Percentiles rank a stretch among this genome's conserved stretches.
Conservation (phyloP, 768 basidiomycete genomes). For the Hericium rajendrae region DNA sequence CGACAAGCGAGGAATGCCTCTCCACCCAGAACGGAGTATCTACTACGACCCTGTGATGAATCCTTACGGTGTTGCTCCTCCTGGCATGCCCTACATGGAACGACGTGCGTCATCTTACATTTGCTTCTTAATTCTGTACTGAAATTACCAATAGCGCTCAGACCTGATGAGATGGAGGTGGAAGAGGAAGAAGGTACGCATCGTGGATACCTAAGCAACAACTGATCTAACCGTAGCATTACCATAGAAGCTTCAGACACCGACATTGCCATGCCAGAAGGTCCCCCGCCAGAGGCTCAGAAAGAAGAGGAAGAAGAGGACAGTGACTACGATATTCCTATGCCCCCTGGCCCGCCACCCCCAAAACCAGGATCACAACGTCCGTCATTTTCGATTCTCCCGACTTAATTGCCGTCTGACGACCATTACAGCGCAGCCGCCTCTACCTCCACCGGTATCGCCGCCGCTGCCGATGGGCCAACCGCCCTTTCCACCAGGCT, state of each 20-base stretch:
- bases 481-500: slow-evolving; percentile 15
- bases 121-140: background rate
- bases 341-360: slow-evolving; percentile 53
- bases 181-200: slow-evolving; percentile 38
- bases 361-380: slow-evolving; percentile 35
- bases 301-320: slow-evolving; percentile 9
- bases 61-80: slow-evolving; percentile 87
- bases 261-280: slow-evolving; percentile 57
- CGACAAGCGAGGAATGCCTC: slow-evolving; percentile 74
- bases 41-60: slow-evolving; percentile 94
- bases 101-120: slow-evolving; percentile 44
- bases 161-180: slow-evolving; percentile 51
- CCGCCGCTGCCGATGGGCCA: background rate
- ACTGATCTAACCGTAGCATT: background rate
- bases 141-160: slow-evolving; percentile 17
- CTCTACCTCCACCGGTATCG: background rate
- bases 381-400: slow-evolving; percentile 4
- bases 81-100: slow-evolving; percentile 94
- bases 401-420: slow-evolving; percentile 13
- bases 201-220: background rate
- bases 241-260: slow-evolving; percentile 29
- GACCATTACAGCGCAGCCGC: slow-evolving; percentile 6
- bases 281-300: slow-evolving; percentile 42
- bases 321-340: slow-evolving; percentile 49
- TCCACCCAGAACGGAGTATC: slow-evolving; percentile 85